A percentile compares a stretch with the other conserved stretches of the same genome.
Evolutionary conservation across 257 asterid species (phyloP).

Genomic region (Solanum dulcamara): DNA sequence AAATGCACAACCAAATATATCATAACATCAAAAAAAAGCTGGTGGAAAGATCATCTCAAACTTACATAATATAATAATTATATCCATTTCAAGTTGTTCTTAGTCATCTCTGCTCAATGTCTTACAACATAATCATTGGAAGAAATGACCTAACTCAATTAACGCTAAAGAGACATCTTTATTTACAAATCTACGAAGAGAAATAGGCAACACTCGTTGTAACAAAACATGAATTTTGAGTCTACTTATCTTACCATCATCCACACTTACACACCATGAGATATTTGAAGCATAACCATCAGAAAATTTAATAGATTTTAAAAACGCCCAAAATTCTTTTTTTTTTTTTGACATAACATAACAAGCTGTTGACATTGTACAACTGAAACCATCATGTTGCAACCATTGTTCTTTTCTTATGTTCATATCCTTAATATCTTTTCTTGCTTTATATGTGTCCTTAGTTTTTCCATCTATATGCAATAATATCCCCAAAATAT

Average conservation of each 20-base stretch:
- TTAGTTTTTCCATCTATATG: background rate
- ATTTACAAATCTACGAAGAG: background rate
- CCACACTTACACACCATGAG: background rate
- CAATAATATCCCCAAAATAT: background rate
- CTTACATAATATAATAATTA: background rate
- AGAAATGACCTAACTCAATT: background rate
- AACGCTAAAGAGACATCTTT: background rate
- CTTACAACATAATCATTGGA: background rate
- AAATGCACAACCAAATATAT: background rate
- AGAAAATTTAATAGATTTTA: background rate
- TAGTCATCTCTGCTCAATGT: background rate
- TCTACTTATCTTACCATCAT: background rate
- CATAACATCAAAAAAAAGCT: background rate
- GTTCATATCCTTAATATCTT: slow-evolving; percentile 2
- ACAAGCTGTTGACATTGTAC: background rate
- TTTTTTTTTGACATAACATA: background rate
- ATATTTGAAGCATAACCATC: slow-evolving; percentile 12
- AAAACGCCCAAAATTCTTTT: background rate
- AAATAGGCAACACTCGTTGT: background rate
- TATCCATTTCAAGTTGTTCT: background rate
- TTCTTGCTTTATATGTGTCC: background rate
- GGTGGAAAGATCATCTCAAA: background rate
- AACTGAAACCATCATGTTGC: background rate
- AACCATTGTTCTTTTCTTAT: background rate
- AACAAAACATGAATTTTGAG: background rate